phyloP scores from a whole-genome alignment of 2,329 filamentous ascomycete species.

The Mycogone perniciosa region DNA sequence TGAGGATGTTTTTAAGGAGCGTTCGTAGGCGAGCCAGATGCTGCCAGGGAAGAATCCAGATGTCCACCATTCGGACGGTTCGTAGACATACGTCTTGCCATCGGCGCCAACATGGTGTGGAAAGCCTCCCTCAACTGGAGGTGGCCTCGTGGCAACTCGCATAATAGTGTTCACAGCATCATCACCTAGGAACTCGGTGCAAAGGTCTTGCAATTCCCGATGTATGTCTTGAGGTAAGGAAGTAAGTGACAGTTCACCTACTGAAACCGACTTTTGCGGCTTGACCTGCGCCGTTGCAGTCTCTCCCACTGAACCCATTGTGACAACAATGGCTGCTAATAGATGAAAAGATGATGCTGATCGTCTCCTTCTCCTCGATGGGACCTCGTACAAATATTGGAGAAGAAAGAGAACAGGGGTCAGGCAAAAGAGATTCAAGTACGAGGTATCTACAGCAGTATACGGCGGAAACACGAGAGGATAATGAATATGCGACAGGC shows the following conservation, averaged over 20 bases:
- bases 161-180: conserved; percentile 3
- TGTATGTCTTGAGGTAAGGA: neutral
- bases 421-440: neutral
- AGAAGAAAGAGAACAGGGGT: neutral
- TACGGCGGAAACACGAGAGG: neutral
- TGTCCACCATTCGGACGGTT: conserved; percentile 21
- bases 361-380: neutral
- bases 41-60: conserved; percentile 15
- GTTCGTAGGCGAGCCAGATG: conserved; percentile 12
- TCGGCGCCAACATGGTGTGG: conserved; percentile 4
- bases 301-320: neutral
- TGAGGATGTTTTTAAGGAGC: neutral
- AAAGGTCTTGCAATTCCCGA: neutral
- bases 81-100: conserved; percentile 2
- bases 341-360: neutral
- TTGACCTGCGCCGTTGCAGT: neutral
- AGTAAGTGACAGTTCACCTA: neutral
- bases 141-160: conserved; percentile 2
- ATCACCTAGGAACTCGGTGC: conserved; percentile 1
- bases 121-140: neutral
- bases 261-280: neutral
- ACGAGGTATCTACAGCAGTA: neutral
- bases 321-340: neutral
- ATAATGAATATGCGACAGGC: neutral
- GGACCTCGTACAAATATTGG: neutral